These are phyloP conservation scores for Pythium folliculosum DNA, from an alignment of 352 stramenopile genomes.

Conservation along the genomic window DNA sequence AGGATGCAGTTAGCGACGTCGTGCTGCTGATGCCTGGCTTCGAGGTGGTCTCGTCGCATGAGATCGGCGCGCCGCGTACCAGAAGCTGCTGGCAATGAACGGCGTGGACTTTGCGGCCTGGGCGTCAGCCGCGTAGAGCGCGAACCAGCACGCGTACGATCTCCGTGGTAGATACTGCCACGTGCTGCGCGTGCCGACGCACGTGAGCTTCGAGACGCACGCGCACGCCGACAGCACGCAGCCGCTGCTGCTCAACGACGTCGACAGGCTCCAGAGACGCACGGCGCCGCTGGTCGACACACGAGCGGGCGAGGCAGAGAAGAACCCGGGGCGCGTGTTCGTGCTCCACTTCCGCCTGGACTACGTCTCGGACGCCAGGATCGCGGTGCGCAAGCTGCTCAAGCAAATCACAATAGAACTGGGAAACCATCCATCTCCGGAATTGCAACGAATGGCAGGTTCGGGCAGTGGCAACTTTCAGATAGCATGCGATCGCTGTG, in stretches of 20 bases:
- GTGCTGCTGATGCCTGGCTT: conserved; percentile 94
- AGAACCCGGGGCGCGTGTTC: conserved; percentile 21
- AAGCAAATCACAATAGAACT: conserved; percentile 76
- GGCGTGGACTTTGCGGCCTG: conserved; percentile 31
- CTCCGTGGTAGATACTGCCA: conserved; percentile 28
- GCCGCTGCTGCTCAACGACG: conserved; percentile 85
- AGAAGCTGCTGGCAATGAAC: conserved; percentile 12
- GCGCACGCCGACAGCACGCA: conserved; percentile 76
- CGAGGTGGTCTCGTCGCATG: conserved; percentile 71
- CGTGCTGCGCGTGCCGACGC: conserved; percentile 62
- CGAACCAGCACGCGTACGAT: conserved; percentile 1
- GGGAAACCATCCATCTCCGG: no score
- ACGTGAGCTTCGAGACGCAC: conserved; percentile 75
- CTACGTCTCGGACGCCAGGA: conserved; percentile 92
- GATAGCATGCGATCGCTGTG: no score
- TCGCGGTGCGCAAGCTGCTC: conserved; percentile 95
- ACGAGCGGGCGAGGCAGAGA: background rate
- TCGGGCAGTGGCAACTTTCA: no score
- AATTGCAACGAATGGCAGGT: no score
- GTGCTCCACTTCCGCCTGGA: conserved; percentile 61
- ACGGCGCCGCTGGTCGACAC: background rate
- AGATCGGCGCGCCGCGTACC: conserved; percentile 34
- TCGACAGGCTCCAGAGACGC: conserved; percentile 44
- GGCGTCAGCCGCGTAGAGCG: background rate
- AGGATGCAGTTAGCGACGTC: conserved; percentile 92